Evolutionary conservation across 805 yeast genomes (phyloP), one percentile per base, ranked within the genome.

Genomic region (Wickerhamomyces alni): DNA sequence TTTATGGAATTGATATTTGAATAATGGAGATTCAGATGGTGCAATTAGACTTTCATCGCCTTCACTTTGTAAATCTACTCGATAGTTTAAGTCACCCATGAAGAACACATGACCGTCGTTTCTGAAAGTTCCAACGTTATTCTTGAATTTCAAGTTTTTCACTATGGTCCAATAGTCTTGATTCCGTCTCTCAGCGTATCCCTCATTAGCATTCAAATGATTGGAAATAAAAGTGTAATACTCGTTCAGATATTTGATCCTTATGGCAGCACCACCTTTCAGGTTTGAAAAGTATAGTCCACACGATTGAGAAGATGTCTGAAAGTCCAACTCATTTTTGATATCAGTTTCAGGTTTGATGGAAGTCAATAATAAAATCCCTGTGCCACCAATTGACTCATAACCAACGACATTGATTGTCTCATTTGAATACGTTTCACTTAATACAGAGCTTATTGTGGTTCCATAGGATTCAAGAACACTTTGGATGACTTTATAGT

Each of bases 1-100:
- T 38, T 57, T 53, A 47, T 52, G 58, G 52, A 41, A 52, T 57
- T 47, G 58, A 36, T 42, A 36, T 2, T 39, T 47, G 10, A 18
- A 11, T 26, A 26, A 31, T 17, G 4, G 21, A n/a, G n/a, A n/a
- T n/a, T n/a, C n/a, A n/a, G n/a, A n/a, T n/a, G n/a, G n/a, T n/a
- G n/a, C n/a, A n/a, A n/a, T n/a, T n/a, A n/a, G n/a, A n/a, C n/a
- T n/a, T n/a, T n/a, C n/a, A n/a, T n/a, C n/a, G n/a, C n/a, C n/a
- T n/a, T n/a, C n/a, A n/a, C n/a, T n/a, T 21, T 21, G 24, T 21
- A 21, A 17, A n/a, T 9, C 40, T 39, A 1, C 72, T 33, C 98
- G 67, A 58, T 84, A 89, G 56, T 89, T 89, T 50, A 89, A 65
- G 59, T 89, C 98, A 0, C 98, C 98, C 69, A 86, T 62, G 38